Conservation (phyloP, 345 rosid species). For the Fremontodendron californicum region DNA sequence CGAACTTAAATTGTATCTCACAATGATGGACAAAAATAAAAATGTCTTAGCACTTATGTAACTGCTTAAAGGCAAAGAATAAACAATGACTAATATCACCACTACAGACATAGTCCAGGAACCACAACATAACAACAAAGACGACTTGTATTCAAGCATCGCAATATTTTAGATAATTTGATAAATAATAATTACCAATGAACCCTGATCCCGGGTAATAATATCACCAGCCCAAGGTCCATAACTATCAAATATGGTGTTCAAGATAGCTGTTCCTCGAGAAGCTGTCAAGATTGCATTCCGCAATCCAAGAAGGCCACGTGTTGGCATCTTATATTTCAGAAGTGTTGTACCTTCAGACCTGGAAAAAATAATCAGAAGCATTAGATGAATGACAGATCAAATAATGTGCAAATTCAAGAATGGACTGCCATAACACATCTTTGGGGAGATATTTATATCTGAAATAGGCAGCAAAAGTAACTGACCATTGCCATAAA, state of each 20-base stretch:
- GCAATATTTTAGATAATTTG: constrained; percentile 1
- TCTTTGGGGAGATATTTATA: not conserved
- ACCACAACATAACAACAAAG: constrained; percentile 7
- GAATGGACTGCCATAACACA: not conserved
- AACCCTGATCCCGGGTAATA: constrained; percentile 80
- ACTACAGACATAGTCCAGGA: not conserved
- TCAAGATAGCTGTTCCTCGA: constrained; percentile 91
- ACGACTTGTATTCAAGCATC: constrained; percentile 7
- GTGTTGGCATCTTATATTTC: constrained; percentile 86
- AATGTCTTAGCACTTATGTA: not conserved
- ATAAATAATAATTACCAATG: constrained; percentile 59
- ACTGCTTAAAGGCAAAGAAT: not conserved
- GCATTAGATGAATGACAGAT: not conserved
- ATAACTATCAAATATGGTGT: constrained; percentile 83
- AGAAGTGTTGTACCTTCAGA: constrained; percentile 82
- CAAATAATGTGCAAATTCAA: not conserved
- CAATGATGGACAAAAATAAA: not conserved
- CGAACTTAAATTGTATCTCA: not conserved
- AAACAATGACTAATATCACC: not conserved
- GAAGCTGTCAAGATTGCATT: constrained; percentile 97
- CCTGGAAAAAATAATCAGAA: constrained; percentile 34
- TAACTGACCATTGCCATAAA: not conserved
- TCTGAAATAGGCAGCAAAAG: not conserved
- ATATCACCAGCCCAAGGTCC: constrained; percentile 97
- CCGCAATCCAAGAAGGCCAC: constrained; percentile 95